Evolutionary conservation across 768 basidiomycete genomes (phyloP), one percentile per base, ranked within the genome.

Genomic region (Tulasnella sp.): DNA sequence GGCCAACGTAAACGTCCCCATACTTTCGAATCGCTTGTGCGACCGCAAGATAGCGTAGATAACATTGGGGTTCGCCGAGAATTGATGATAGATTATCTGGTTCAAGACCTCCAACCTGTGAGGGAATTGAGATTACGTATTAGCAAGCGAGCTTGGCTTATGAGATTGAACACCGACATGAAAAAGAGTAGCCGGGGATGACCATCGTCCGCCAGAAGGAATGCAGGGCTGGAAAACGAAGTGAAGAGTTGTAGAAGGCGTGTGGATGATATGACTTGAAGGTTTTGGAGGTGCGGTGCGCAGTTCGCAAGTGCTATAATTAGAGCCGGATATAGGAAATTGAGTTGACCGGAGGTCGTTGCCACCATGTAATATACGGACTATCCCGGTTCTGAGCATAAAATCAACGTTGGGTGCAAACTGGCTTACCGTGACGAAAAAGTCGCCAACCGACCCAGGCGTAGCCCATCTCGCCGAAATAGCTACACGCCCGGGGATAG

Each of bases 171-270:
- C 56, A 68, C 80, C 60, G 61, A 89, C 88, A 92, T 83, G 67
- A 90, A 96, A 70, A 87, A 98, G 31, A 97, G 75, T 29, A 97
- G 71, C 60, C 96, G 73, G 1, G 96, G 96, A 66, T 97, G 91
- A 6, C 93, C 90, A 69, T 97, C 96, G 61, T 98, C 96, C 2
- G 87, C 83, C 17, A 99, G 71, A 32, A 98, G 71, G 69, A 97
- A 97, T 2, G 81, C 71, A 0, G 96, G 88, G 59, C 84, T 88
- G 4, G 90, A 83, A 67, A 99, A 94, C 0, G 94, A 89, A 27
- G 78, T 83, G 70, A 96, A 90, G 5, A 98, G 77, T 68, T 96
- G 91, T 34, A 93, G 67, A 6, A 99, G 75, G 15, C 87, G 77
- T 4, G 86, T 84, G 2, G 91, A 85, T 11, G 90, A 81, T 31